A percentile compares a stretch with the other conserved stretches of the same genome.
phyloP scores from a whole-genome alignment of 371 early-diverging fungal genomes.

The Apophysomyces ossiformis region DNA sequence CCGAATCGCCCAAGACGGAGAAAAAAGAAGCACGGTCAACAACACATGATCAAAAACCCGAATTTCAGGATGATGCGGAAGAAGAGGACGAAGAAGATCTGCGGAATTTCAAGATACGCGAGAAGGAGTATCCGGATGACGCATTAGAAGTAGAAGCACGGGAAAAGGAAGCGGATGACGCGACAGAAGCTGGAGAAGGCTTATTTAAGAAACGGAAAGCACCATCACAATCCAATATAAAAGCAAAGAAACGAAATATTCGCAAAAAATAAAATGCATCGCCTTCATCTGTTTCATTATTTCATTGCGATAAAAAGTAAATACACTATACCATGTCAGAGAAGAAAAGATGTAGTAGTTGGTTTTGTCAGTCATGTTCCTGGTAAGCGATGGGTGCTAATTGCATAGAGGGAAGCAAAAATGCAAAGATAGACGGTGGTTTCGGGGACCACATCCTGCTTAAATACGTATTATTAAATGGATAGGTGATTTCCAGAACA shows the following conservation, averaged over 20 bases:
- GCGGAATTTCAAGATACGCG: slow-evolving; percentile 56
- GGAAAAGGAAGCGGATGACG: slow-evolving; percentile 23
- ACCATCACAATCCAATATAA: neutral
- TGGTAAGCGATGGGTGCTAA: no score
- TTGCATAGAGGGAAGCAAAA: no score
- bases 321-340: no score
- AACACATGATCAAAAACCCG: slow-evolving; percentile 38
- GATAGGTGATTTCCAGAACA: no score
- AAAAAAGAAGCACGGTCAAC: slow-evolving; percentile 18
- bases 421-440: no score
- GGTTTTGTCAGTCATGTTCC: no score
- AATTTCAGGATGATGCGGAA: slow-evolving; percentile 55
- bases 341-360: no score
- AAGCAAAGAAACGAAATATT: neutral
- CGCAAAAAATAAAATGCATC: neutral
- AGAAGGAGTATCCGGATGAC: slow-evolving; percentile 52
- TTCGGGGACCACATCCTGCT: no score
- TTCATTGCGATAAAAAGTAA: no score
- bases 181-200: slow-evolving; percentile 9
- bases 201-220: slow-evolving; percentile 63
- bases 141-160: slow-evolving; percentile 2
- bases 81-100: slow-evolving; percentile 55
- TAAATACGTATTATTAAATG: no score
- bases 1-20: neutral
- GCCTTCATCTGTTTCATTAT: no score